Conservation (phyloP, 805 yeast genomes). For the Ogataea thermomethanolica region DNA sequence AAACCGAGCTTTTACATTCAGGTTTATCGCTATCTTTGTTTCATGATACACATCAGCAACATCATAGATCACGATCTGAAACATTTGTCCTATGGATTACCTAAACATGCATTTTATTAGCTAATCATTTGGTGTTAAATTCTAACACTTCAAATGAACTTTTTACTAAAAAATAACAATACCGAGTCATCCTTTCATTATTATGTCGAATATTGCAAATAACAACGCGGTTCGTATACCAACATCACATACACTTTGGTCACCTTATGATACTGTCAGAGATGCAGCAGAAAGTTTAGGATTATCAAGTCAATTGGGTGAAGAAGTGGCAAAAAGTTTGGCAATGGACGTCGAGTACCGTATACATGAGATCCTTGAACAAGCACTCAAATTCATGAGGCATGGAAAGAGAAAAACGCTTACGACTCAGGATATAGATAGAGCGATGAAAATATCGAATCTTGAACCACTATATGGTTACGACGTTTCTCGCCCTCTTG, state of each 20-base stretch:
- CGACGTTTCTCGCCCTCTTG: slow-evolving; percentile 63
- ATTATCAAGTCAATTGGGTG: slow-evolving; percentile 62
- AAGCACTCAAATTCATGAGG: slow-evolving; percentile 93
- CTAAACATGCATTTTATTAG: no score
- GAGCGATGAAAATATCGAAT: slow-evolving; percentile 80
- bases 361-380: slow-evolving; percentile 91
- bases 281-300: slow-evolving; percentile 96
- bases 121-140: no score
- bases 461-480: slow-evolving; percentile 94
- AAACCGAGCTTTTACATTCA: no score
- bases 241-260: slow-evolving; percentile 89
- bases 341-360: slow-evolving; percentile 99
- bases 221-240: slow-evolving; percentile 42
- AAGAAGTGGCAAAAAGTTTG: slow-evolving; percentile 87
- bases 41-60: no score
- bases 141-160: no score
- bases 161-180: no score
- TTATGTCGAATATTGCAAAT: slow-evolving; percentile 7
- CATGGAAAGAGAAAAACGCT: slow-evolving; percentile 83
- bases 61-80: no score
- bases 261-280: slow-evolving; percentile 93
- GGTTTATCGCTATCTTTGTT: no score
- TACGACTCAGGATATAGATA: slow-evolving; percentile 75
- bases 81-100: no score
- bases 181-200: neutral